These are phyloP conservation scores for Laetiporus sulphureus DNA, from an alignment of 1,284 basidiomycete genomes.

Conservation along the genomic window DNA sequence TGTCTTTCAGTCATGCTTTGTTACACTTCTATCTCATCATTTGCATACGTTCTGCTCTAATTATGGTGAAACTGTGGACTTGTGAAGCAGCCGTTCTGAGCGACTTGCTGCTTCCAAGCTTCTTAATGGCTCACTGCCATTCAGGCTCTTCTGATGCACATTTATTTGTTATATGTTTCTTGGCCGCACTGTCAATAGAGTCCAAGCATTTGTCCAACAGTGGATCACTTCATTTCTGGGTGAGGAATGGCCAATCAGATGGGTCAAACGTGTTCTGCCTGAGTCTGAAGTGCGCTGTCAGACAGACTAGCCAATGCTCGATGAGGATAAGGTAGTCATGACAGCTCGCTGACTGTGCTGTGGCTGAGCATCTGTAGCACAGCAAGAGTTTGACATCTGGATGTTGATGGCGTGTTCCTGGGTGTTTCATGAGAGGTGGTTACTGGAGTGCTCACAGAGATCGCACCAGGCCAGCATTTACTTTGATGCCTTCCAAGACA, in stretches of 20 bases:
- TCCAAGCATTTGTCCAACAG: constrained; percentile 13
- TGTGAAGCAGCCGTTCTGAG: too few relatives aligned
- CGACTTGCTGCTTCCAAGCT: too few relatives aligned
- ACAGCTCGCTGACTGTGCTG: constrained; percentile 34
- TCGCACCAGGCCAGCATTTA: too few relatives aligned
- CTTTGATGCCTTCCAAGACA: too few relatives aligned
- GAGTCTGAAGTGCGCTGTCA: constrained; percentile 27
- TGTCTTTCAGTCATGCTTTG: too few relatives aligned
- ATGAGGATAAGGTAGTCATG: constrained; percentile 49
- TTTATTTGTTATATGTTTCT: too few relatives aligned
- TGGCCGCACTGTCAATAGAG: constrained; percentile 10
- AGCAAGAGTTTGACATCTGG: constrained; percentile 63
- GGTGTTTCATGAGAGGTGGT: constrained; percentile 69
- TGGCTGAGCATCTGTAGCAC: neutral
- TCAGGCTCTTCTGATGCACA: too few relatives aligned
- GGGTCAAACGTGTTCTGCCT: constrained; percentile 53
- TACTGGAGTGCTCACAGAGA: constrained; percentile 71
- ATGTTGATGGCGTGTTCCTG: constrained; percentile 80
- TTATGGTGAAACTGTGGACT: too few relatives aligned
- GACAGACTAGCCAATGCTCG: constrained; percentile 14
- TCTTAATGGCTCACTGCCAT: too few relatives aligned
- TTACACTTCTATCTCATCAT: too few relatives aligned
- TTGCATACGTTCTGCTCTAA: too few relatives aligned
- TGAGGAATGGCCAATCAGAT: constrained; percentile 27
- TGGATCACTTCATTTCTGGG: constrained; percentile 21